Percentiles rank a stretch among this genome's conserved stretches.
Conservation (phyloP, 495 filamentous ascomycete genomes). For the Letharia lupina region DNA sequence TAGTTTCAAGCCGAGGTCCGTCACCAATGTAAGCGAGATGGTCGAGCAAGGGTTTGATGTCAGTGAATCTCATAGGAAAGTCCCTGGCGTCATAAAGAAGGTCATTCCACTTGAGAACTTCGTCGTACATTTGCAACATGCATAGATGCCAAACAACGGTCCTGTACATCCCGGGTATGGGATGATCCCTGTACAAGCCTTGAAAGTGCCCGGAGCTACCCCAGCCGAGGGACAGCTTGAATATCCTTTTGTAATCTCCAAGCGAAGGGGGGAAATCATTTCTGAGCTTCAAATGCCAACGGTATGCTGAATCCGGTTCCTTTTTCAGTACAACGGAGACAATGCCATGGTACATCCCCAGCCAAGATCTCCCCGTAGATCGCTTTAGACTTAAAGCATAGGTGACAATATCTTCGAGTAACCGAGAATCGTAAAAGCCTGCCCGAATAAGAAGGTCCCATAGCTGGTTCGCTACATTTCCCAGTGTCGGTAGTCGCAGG, state of each 20-base stretch:
- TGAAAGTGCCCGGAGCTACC: conserved; percentile 25
- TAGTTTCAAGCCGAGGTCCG: conserved; percentile 9
- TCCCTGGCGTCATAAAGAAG: conserved; percentile 43
- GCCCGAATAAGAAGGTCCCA: conserved; percentile 49
- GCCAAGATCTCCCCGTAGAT: conserved; percentile 37
- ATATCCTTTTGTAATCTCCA: conserved; percentile 33
- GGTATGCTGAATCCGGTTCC: conserved; percentile 33
- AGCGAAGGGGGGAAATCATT: conserved; percentile 24
- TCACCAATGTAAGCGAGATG: conserved; percentile 33
- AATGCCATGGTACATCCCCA: conserved; percentile 40
- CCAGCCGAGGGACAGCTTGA: conserved; percentile 27
- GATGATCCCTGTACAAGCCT: conserved; percentile 44
- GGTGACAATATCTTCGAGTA: conserved; percentile 42
- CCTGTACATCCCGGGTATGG: conserved; percentile 51
- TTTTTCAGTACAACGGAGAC: conserved; percentile 40
- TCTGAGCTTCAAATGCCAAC: conserved; percentile 41
- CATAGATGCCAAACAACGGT: conserved; percentile 50
- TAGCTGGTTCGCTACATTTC: conserved; percentile 42
- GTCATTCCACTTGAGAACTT: conserved; percentile 54
- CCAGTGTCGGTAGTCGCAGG: conserved; percentile 41
- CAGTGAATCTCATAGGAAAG: conserved; percentile 35
- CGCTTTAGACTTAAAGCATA: conserved; percentile 50
- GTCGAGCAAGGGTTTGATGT: conserved; percentile 37
- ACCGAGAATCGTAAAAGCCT: conserved; percentile 37
- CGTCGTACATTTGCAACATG: conserved; percentile 36